phyloP scores from a whole-genome alignment of 2,329 filamentous ascomycete genomes.

The Pyricularia grisea region DNA sequence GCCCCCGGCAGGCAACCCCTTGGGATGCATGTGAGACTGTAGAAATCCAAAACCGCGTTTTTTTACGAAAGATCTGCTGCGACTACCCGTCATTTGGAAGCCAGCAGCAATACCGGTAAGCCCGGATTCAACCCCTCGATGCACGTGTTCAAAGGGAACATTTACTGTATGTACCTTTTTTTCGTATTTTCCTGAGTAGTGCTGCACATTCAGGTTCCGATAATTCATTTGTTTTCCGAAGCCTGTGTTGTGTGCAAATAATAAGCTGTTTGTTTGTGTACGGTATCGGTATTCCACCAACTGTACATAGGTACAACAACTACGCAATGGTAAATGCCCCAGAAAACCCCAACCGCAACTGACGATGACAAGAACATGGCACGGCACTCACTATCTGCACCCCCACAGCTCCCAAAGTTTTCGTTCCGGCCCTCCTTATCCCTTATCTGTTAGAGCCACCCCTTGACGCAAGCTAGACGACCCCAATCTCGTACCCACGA shows the following conservation, averaged over 20 bases:
- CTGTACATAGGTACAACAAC: background rate
- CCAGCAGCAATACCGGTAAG: background rate
- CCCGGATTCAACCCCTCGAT: background rate
- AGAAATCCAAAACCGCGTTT: background rate
- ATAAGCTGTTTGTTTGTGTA: background rate
- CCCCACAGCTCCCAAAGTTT: background rate
- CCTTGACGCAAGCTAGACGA: background rate
- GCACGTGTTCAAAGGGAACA: background rate
- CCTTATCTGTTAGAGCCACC: background rate
- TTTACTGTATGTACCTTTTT: too few relatives aligned
- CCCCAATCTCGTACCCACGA: background rate
- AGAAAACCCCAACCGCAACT: background rate
- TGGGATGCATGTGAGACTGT: background rate
- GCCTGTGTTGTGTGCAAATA: background rate
- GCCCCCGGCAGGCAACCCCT: background rate
- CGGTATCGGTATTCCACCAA: background rate
- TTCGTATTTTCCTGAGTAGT: too few relatives aligned
- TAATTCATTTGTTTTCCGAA: background rate
- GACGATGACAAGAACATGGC: background rate
- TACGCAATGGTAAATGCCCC: background rate
- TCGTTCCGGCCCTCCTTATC: background rate
- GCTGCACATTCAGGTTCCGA: too few relatives aligned
- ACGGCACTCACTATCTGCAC: background rate
- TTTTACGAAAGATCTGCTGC: slow-evolving; percentile 3
- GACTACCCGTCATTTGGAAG: slow-evolving; percentile 2